phyloP scores from a whole-genome alignment of 208 protist genomes.

The Angomonas ambiguus region DNA sequence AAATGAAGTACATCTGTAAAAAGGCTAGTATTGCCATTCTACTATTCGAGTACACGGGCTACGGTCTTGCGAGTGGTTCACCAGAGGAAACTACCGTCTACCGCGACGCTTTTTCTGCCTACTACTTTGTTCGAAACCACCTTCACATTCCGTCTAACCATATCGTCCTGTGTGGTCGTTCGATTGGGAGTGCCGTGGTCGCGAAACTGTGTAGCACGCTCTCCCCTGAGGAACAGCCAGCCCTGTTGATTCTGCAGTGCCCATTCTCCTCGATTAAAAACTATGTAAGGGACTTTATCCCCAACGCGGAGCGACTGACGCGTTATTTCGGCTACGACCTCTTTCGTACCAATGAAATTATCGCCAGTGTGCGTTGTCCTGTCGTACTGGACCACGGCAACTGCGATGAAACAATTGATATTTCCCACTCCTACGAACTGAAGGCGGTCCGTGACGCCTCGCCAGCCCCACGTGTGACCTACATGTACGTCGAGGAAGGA shows the following conservation, averaged over 20 bases:
- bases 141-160: slow-evolving; percentile 45
- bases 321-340: slow-evolving; percentile 76
- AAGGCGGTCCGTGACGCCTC: slow-evolving; percentile 42
- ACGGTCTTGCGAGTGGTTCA: slow-evolving; percentile 52
- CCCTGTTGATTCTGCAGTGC: slow-evolving; percentile 65
- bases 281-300: slow-evolving; percentile 65
- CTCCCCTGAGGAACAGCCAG: slow-evolving; percentile 28
- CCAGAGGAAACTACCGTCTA: slow-evolving; percentile 59
- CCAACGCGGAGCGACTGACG: slow-evolving; percentile 53
- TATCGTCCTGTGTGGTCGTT: slow-evolving; percentile 76
- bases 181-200: slow-evolving; percentile 60
- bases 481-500: slow-evolving; percentile 56
- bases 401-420: slow-evolving; percentile 63
- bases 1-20: slow-evolving; percentile 55
- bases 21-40: slow-evolving; percentile 54
- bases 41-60: slow-evolving; percentile 78
- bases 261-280: slow-evolving; percentile 74
- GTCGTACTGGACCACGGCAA: slow-evolving; percentile 84
- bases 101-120: slow-evolving; percentile 58
- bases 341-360: slow-evolving; percentile 79
- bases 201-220: slow-evolving; percentile 46
- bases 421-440: slow-evolving; percentile 58
- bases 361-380: slow-evolving; percentile 63
- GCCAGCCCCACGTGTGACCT: slow-evolving; percentile 37
- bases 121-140: slow-evolving; percentile 52